phyloP scores from a whole-genome alignment of 441 rosid species.

The Brassica hybrid region DNA sequence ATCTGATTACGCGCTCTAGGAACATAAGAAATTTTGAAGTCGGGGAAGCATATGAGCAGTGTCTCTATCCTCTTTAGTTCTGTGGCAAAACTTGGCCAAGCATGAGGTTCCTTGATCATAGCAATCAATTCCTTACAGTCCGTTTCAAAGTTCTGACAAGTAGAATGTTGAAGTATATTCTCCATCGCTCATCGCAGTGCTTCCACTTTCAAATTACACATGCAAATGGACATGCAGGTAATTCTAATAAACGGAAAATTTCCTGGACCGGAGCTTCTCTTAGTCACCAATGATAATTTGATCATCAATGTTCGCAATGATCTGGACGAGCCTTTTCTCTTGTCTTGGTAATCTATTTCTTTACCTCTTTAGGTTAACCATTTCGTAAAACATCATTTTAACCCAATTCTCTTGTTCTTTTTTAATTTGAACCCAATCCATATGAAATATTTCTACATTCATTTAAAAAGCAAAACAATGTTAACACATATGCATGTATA shows the following conservation, averaged over 20 bases:
- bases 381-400: not conserved
- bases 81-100: too few relatives aligned
- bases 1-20: too few relatives aligned
- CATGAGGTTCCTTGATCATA: too few relatives aligned
- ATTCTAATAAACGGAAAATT: not conserved
- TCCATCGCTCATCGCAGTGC: too few relatives aligned
- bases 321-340: not conserved
- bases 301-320: not conserved
- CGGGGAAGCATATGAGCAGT: too few relatives aligned
- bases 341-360: not conserved
- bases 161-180: too few relatives aligned
- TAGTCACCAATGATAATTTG: slow-evolving; percentile 1
- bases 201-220: not conserved
- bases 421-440: not conserved
- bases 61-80: too few relatives aligned
- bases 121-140: too few relatives aligned
- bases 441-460: not conserved
- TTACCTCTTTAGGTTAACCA: not conserved
- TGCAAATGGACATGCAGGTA: not conserved
- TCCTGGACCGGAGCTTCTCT: not conserved
- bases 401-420: not conserved
- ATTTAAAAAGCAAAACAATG: not conserved
- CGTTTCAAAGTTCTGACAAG: too few relatives aligned
- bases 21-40: too few relatives aligned
- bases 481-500: not conserved